phyloP scores from a whole-genome alignment of 2,329 filamentous ascomycete genomes.

The Aplosporella prunicola region DNA sequence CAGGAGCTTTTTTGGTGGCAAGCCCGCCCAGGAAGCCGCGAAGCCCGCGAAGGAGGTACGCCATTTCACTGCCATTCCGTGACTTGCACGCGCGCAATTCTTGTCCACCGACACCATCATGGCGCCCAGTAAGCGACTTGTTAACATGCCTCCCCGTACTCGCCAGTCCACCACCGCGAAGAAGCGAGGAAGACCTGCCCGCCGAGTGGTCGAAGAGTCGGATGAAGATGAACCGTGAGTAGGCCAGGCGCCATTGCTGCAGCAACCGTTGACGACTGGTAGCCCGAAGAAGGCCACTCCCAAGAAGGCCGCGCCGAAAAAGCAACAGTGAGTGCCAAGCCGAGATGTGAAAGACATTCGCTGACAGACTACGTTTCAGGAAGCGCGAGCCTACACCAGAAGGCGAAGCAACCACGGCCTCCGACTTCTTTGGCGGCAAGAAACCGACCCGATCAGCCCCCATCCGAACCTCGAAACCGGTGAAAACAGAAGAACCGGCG shows the following conservation, averaged over 20 bases:
- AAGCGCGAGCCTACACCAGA: slow-evolving; percentile 41
- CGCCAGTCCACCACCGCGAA: slow-evolving; percentile 22
- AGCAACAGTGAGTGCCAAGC: slow-evolving; percentile 35
- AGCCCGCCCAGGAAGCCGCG: slow-evolving; percentile 46
- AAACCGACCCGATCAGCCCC: slow-evolving; percentile 42
- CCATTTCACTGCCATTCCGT: no score
- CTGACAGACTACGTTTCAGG: slow-evolving; percentile 17
- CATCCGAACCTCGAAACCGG: slow-evolving; percentile 26
- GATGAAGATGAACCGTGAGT: slow-evolving; percentile 49
- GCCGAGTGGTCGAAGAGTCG: slow-evolving; percentile 56
- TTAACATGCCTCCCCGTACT: no score
- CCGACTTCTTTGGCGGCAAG: slow-evolving; percentile 53
- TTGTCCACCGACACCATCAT: background rate
- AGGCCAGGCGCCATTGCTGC: background rate
- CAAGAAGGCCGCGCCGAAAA: slow-evolving; percentile 52
- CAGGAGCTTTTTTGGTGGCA: slow-evolving; percentile 78
- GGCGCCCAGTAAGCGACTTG: background rate
- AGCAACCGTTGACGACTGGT: slow-evolving; percentile 16
- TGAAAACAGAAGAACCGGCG: slow-evolving; percentile 30
- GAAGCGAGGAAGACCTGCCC: slow-evolving; percentile 28
- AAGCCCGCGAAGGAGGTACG: slow-evolving; percentile 29
- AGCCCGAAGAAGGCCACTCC: slow-evolving; percentile 36
- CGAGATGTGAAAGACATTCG: slow-evolving; percentile 1
- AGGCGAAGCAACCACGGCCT: slow-evolving; percentile 50
- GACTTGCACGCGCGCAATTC: no score